Base-by-base conservation (phyloP, 1,284 basidiomycete genomes). In the Austroboletus novae-zelandiae region DNA sequence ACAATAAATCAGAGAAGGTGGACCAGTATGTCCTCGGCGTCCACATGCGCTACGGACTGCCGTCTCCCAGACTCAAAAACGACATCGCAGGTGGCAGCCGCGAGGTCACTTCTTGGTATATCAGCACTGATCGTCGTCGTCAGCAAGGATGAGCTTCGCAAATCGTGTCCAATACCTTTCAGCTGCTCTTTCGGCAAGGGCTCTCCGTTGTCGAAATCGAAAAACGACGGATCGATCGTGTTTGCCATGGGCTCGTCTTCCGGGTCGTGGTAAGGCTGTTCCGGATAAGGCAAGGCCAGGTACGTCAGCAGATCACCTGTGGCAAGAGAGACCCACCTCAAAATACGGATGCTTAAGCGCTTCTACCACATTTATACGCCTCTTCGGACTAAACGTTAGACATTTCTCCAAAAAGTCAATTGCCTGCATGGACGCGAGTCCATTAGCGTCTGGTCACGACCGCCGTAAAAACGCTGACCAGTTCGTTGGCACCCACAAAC, bases 291-390 rank as follows among this genome's bases (percentile, higher is more conserved):
- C 27, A 8, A 27, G 6, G 32, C n/a, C 32, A 34, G 32, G 32
- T n/a, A 34, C 32, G 32, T n/a, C n/a, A n/a, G n/a, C n/a, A n/a
- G 15, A 36, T 37, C 35, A 18, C 15, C 1, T 10, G 36, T 14
- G 32, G 32, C 15, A 34, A 34, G 10, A 34, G 15, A 13, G 6
- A 5, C 15, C 17, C 40, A 82, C 90, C 71, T 88, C 82, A 20
- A 99, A 77, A 70, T 98, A 99, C 0, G 96, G 94, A 71, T 98
- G 97, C 57, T 83, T 80, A 48, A 98, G 76, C 1, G 95, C 94
- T 54, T 96, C 89, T 46, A 89, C 86, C 31, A 94, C 95, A 50
- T 89, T 87, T 61, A 98, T 95, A 30, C 96, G 81, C 64, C 89
- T 81, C 62, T 86, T 88, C 1, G 96, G 97, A 57, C 91, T 95